Conservation (phyloP, 2,329 filamentous ascomycete species). For the Fusarium denticulatum region DNA sequence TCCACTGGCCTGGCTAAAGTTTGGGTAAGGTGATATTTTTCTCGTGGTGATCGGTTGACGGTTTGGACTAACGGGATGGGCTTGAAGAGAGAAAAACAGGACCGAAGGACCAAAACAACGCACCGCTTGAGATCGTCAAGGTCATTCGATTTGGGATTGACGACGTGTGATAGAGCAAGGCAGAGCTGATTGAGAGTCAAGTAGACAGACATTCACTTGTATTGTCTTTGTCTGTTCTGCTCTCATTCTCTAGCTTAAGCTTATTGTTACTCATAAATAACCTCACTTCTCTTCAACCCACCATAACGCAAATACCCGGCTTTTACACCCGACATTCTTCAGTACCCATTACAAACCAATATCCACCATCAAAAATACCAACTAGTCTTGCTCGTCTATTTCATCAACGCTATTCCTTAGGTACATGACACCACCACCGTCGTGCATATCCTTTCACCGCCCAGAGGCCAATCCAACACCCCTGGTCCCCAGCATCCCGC, state of each 20-base stretch:
- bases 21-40: constrained; percentile 29
- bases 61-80: constrained; percentile 8
- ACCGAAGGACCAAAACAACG: constrained; percentile 6
- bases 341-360: not conserved
- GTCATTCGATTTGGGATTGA: constrained; percentile 11
- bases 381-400: not conserved
- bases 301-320: constrained; percentile 2
- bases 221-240: not conserved
- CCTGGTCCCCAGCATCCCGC: constrained; percentile 26
- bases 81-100: not conserved
- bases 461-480: constrained; percentile 26
- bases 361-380: constrained; percentile 3
- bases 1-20: constrained; percentile 10
- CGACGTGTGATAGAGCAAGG: not conserved
- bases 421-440: constrained; percentile 42
- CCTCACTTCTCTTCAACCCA: not conserved
- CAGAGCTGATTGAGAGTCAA: not conserved
- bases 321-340: not conserved
- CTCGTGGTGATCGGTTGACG: constrained; percentile 10
- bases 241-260: not conserved
- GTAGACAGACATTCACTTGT: not conserved
- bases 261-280: not conserved
- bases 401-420: constrained; percentile 34
- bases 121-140: constrained; percentile 18
- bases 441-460: constrained; percentile 39